Percentiles rank a stretch among this genome's conserved stretches.
Evolutionary conservation across 1,284 basidiomycete genomes (phyloP).

Genomic region (Cutaneotrichosporon sp.): DNA sequence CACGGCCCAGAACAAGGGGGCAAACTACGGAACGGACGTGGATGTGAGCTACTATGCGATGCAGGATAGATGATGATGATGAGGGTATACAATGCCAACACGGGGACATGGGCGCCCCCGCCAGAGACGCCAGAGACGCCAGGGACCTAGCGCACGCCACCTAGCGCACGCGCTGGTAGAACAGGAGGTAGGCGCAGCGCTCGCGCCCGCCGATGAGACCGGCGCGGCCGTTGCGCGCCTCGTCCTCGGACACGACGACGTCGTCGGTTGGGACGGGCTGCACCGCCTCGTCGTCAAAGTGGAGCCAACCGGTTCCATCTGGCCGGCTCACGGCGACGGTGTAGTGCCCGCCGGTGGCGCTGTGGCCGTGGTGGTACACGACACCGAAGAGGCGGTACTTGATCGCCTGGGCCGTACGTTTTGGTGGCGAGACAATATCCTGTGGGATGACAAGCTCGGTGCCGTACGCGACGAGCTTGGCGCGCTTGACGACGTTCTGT

Average conservation of each 20-base stretch:
- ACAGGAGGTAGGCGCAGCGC: conserved; percentile 75
- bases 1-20: background rate
- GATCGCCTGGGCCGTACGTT: conserved; percentile 57
- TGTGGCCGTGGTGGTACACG: conserved; percentile 89
- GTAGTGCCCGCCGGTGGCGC: conserved; percentile 92
- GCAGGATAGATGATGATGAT: conserved; percentile 3
- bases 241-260: conserved; percentile 63
- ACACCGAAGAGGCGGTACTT: conserved; percentile 86
- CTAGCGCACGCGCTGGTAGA: conserved; percentile 61
- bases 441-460: conserved; percentile 72
- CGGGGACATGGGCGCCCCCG: background rate
- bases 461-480: conserved; percentile 76
- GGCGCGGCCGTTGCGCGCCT: conserved; percentile 60
- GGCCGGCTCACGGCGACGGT: conserved; percentile 87
- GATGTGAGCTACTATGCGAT: conserved; percentile 1
- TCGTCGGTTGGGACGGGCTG: conserved; percentile 72
- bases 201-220: conserved; percentile 51
- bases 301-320: conserved; percentile 68
- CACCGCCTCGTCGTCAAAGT: conserved; percentile 91
- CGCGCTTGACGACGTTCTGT: conserved; percentile 69
- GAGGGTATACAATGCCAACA: conserved; percentile 1
- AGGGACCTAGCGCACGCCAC: too few species aligned
- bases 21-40: background rate
- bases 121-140: too few species aligned
- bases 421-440: conserved; percentile 66